Evolutionary conservation across 352 stramenopile genomes (phyloP).

Genomic region (Phytopythium mirpurense): DNA sequence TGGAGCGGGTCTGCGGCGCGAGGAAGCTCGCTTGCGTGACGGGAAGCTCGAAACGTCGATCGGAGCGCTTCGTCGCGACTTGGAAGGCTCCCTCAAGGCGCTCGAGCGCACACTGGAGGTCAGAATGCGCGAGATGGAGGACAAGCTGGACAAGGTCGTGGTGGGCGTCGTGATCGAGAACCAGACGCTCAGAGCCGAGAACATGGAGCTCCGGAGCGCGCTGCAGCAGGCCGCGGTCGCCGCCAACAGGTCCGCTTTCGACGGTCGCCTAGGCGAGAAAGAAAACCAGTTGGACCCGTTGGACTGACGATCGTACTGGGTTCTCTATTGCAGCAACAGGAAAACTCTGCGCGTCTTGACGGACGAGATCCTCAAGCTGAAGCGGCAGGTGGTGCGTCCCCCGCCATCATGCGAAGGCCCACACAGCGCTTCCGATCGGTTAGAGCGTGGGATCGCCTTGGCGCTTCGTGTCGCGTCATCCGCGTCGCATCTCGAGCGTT

Average conservation of each 20-base stretch:
- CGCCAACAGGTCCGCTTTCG: constrained; percentile 7
- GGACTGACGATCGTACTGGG: too few species aligned
- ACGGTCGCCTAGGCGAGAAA: neutral
- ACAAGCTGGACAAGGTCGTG: constrained; percentile 32
- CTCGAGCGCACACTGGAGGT: constrained; percentile 17
- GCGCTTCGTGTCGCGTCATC: neutral
- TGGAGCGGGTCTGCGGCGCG: constrained; percentile 22
- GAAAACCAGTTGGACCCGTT: too few species aligned
- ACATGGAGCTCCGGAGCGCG: constrained; percentile 30
- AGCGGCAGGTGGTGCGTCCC: constrained; percentile 9
- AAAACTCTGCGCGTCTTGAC: constrained; percentile 35
- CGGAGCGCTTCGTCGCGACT: neutral
- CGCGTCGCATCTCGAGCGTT: neutral
- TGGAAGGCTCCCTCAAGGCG: constrained; percentile 24
- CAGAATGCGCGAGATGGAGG: constrained; percentile 21
- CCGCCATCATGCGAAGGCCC: too few species aligned
- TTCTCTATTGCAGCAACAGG: constrained; percentile 30
- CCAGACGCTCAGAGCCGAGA: constrained; percentile 31
- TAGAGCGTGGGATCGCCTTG: constrained; percentile 5
- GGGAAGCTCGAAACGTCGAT: constrained; percentile 11
- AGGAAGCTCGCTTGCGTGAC: constrained; percentile 29
- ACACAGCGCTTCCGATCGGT: neutral
- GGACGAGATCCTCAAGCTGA: constrained; percentile 47
- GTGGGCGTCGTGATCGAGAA: constrained; percentile 40
- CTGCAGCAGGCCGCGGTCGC: constrained; percentile 14